A percentile compares a stretch with the other conserved stretches of the same genome.
Conservation (phyloP, 2,329 filamentous ascomycete genomes). For the Colletotrichum liaoningense region DNA sequence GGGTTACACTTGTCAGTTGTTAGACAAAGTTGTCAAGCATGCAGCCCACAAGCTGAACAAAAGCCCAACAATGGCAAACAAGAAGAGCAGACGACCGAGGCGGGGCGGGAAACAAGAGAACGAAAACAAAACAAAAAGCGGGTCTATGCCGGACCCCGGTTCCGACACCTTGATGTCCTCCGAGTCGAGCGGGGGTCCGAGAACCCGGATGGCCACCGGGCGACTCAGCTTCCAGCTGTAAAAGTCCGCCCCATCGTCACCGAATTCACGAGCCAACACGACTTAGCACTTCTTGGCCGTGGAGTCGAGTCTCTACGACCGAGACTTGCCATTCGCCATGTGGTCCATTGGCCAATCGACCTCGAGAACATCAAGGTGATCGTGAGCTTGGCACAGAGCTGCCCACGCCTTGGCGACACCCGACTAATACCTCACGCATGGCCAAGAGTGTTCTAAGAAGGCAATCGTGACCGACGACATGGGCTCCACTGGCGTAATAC, state of each 20-base stretch:
- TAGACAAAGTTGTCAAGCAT: background rate
- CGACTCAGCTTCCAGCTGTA: slow-evolving; percentile 15
- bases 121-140: slow-evolving; percentile 26
- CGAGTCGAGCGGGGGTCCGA: slow-evolving; percentile 23
- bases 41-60: background rate
- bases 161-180: slow-evolving; percentile 25
- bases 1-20: background rate
- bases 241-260: slow-evolving; percentile 13
- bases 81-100: background rate
- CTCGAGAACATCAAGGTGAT: slow-evolving; percentile 4
- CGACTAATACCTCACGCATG: slow-evolving; percentile 25
- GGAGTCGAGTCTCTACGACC: slow-evolving; percentile 10
- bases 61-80: background rate
- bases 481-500: slow-evolving; percentile 11
- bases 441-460: slow-evolving; percentile 4
- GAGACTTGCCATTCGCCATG: slow-evolving; percentile 1
- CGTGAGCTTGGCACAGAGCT: slow-evolving; percentile 31
- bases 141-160: slow-evolving; percentile 23
- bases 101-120: background rate
- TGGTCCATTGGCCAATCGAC: slow-evolving; percentile 6
- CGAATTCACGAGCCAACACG: slow-evolving; percentile 12
- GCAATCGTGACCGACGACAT: slow-evolving; percentile 19
- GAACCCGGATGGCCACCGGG: slow-evolving; percentile 28
- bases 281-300: slow-evolving; percentile 35
- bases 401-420: slow-evolving; percentile 30